Evolutionary conservation across 805 yeast genomes (phyloP).

Genomic region (Sungouiozyma ichnusensis): DNA sequence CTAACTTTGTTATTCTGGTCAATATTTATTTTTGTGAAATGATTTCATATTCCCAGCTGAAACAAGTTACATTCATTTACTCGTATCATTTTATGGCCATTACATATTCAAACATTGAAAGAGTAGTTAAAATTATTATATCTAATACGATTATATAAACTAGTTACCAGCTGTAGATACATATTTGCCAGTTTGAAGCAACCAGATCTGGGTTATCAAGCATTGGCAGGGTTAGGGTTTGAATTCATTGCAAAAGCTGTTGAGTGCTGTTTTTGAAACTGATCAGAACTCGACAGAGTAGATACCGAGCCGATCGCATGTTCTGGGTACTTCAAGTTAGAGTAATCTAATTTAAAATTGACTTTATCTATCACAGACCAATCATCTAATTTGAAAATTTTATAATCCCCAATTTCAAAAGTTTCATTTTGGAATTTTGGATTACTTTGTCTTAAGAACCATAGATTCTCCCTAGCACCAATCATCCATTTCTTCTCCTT

Average conservation of each 20-base stretch:
- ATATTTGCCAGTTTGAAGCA: too few relatives aligned
- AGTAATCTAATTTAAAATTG: conserved; percentile 32
- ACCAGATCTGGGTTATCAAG: too few relatives aligned
- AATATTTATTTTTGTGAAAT: conserved; percentile 8
- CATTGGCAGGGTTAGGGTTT: not conserved
- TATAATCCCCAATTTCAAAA: conserved; percentile 35
- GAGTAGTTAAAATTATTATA: too few relatives aligned
- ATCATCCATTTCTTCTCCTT: conserved; percentile 32
- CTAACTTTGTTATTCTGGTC: conserved; percentile 34
- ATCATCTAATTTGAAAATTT: conserved; percentile 33
- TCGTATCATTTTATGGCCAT: too few relatives aligned
- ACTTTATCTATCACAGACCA: conserved; percentile 36
- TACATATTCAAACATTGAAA: not conserved
- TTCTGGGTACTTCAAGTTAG: conserved; percentile 10
- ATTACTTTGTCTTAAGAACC: conserved; percentile 34
- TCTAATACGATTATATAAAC: too few relatives aligned
- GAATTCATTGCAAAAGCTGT: not conserved
- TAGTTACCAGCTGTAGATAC: too few relatives aligned
- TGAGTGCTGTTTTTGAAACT: not conserved
- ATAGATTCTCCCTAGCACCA: conserved; percentile 23
- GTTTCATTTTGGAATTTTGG: conserved; percentile 31
- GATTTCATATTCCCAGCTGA: not conserved
- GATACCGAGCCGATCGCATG: not conserved
- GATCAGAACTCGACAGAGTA: not conserved
- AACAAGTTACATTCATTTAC: too few relatives aligned